Conservation (phyloP, 768 basidiomycete genomes). For the Porpolomopsis calyptriformis region DNA sequence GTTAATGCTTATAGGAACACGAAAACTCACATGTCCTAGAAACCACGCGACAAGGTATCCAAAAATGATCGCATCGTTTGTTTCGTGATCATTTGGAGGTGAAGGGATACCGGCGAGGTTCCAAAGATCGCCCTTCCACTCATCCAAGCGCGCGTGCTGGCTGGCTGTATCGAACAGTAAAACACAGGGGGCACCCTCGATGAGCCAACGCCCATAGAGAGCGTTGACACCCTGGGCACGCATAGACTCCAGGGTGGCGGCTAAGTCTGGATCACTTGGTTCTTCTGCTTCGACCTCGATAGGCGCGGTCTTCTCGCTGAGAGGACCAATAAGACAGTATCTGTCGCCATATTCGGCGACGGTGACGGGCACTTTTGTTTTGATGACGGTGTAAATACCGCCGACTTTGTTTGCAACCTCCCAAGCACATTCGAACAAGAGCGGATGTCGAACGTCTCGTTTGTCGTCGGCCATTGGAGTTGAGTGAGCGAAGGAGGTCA, state of each 20-base stretch:
- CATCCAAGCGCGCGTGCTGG: constrained; percentile 79
- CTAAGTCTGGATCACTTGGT: constrained; percentile 70
- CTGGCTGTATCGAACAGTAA: constrained; percentile 93
- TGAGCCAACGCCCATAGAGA: constrained; percentile 95
- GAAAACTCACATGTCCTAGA: constrained; percentile 77
- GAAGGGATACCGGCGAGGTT: constrained; percentile 96
- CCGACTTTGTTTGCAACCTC: constrained; percentile 99
- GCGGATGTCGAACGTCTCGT: constrained; percentile 67
- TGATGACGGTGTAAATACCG: constrained; percentile 99
- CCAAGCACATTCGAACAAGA: constrained; percentile 95
- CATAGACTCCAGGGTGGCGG: constrained; percentile 72
- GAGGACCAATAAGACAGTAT: constrained; percentile 94
- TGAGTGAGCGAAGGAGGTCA: constrained; percentile 17
- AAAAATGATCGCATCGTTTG: constrained; percentile 96
- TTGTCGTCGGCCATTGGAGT: constrained; percentile 28
- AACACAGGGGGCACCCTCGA: constrained; percentile 92
- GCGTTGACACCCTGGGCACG: constrained; percentile 83
- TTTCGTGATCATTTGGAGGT: constrained; percentile 93
- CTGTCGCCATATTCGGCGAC: constrained; percentile 91
- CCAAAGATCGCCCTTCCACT: constrained; percentile 99
- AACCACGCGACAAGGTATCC: constrained; percentile 99
- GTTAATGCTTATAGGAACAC: neutral
- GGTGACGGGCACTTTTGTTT: constrained; percentile 98
- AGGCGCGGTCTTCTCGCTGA: constrained; percentile 95
- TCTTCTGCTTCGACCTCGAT: constrained; percentile 98